A percentile compares a stretch with the other conserved stretches of the same genome.
phyloP scores from a whole-genome alignment of 208 protist species.

The Leishmania arabica region DNA sequence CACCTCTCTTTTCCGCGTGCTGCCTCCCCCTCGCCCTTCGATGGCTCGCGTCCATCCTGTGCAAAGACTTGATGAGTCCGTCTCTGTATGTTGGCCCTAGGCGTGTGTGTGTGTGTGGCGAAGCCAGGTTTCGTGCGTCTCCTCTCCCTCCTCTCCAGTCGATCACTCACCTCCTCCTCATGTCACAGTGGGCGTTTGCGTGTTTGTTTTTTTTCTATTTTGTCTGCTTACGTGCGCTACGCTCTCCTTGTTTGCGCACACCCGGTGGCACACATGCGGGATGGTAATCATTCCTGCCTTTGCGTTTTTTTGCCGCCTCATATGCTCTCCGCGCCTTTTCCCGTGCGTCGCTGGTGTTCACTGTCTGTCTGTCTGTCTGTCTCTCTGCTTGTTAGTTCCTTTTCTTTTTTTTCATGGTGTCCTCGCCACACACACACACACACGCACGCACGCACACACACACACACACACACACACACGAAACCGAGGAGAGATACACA shows the following conservation, averaged over 20 bases:
- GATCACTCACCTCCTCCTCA: not conserved
- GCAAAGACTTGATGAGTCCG: not conserved
- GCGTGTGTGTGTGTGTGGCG: not conserved
- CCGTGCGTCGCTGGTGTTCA: not conserved
- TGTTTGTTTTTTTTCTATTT: not conserved
- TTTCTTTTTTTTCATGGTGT: not conserved
- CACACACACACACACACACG: too few species aligned
- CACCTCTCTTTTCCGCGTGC: not conserved
- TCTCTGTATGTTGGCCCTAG: not conserved
- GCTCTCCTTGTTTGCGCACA: not conserved
- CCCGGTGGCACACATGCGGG: not conserved
- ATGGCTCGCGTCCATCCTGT: not conserved
- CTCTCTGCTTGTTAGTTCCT: slow-evolving; percentile 2
- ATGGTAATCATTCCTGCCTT: too few species aligned
- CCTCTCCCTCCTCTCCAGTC: not conserved
- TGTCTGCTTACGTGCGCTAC: not conserved
- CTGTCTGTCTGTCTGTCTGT: not conserved
- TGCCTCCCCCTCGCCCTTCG: not conserved
- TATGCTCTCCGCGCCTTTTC: too few species aligned
- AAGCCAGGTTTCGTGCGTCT: not conserved
- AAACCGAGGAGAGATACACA: not conserved
- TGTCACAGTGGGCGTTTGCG: not conserved
- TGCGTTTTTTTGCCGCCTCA: too few species aligned
- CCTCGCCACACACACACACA: too few species aligned
- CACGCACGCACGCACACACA: too few species aligned